phyloP scores from a whole-genome alignment of 768 basidiomycete species.

The Albatrellus ellisii region DNA sequence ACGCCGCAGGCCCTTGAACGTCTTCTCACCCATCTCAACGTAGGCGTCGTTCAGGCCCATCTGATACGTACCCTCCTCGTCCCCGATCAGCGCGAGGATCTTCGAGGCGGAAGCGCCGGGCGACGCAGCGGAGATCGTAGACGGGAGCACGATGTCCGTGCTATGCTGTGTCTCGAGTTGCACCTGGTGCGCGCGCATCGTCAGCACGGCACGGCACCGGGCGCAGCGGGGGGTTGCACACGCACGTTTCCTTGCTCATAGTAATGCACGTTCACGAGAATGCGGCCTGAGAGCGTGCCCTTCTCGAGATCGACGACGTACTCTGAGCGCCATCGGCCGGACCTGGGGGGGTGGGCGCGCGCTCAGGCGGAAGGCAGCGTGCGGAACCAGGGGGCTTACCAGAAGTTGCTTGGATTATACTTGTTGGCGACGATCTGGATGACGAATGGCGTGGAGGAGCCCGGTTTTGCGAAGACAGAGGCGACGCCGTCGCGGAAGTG shows the following conservation, averaged over 20 bases:
- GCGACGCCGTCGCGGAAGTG: constrained; percentile 75
- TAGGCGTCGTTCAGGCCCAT: constrained; percentile 70
- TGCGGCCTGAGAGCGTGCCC: constrained; percentile 51
- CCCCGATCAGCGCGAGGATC: constrained; percentile 68
- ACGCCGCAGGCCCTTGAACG: constrained; percentile 82
- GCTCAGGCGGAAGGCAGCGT: neutral
- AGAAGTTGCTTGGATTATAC: constrained; percentile 89
- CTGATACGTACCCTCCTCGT: constrained; percentile 75
- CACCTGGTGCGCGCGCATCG: constrained; percentile 37
- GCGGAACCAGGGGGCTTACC: constrained; percentile 33
- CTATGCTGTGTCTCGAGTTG: constrained; percentile 75
- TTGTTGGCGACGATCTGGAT: constrained; percentile 91
- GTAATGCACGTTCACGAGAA: constrained; percentile 85
- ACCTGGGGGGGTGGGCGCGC: no score
- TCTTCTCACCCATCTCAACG: constrained; percentile 83
- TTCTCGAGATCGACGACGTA: constrained; percentile 62
- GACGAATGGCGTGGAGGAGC: constrained; percentile 34
- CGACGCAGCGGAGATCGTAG: constrained; percentile 38
- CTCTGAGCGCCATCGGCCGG: constrained; percentile 88
- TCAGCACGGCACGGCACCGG: neutral
- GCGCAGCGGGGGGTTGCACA: neutral
- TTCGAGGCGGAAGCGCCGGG: constrained; percentile 46
- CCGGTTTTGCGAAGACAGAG: constrained; percentile 50
- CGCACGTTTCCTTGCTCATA: constrained; percentile 94
- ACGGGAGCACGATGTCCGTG: constrained; percentile 48